These are phyloP conservation scores for Mallotus japonicus DNA, from an alignment of 441 rosid species.

Conservation along the genomic window DNA sequence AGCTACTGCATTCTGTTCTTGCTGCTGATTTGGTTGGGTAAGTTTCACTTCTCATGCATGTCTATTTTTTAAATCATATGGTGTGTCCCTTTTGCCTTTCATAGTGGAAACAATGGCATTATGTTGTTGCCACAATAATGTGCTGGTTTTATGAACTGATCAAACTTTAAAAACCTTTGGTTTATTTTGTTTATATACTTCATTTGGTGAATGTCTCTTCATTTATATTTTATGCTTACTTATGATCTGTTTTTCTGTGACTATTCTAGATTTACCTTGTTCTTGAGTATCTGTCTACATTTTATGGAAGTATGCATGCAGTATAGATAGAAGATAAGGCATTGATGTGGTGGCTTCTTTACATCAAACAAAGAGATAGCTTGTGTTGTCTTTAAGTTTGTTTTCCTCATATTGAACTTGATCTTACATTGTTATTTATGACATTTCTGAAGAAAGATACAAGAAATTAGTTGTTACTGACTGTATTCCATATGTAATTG, in stretches of 20 bases:
- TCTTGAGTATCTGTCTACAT: background rate
- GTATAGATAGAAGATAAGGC: background rate
- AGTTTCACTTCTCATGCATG: constrained; percentile 29
- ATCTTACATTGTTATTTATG: background rate
- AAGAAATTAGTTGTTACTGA: no score
- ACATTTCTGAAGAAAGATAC: background rate
- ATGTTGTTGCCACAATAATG: background rate
- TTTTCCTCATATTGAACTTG: background rate
- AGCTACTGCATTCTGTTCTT: constrained; percentile 91
- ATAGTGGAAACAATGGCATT: background rate
- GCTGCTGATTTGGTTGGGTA: constrained; percentile 99
- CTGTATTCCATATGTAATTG: background rate
- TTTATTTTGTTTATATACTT: background rate
- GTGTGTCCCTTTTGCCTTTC: background rate
- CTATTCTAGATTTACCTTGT: background rate
- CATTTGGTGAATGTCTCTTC: background rate
- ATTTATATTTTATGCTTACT: background rate
- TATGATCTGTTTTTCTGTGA: background rate
- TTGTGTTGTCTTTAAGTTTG: background rate
- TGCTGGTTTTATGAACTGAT: background rate
- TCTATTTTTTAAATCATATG: background rate
- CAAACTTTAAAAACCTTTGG: background rate
- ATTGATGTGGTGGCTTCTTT: background rate
- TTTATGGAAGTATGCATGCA: background rate
- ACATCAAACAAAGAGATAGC: background rate